Conservation (phyloP, 495 filamentous ascomycete species). For the Thermochaetoides thermophila region DNA sequence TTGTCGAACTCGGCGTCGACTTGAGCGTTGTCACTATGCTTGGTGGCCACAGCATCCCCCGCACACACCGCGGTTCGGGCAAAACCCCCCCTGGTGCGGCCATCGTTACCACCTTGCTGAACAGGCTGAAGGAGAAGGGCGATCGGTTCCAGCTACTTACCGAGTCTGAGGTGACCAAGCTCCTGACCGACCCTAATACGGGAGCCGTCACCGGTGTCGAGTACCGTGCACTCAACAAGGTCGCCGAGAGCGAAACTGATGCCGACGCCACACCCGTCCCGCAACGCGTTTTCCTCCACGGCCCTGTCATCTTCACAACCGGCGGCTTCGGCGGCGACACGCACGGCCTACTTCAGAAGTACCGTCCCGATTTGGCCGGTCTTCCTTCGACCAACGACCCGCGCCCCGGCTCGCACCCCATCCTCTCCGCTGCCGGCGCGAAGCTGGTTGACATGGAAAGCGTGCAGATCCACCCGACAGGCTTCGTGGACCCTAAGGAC, state of each 20-base stretch:
- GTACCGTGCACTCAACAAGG: too few relatives aligned
- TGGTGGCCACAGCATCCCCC: constrained; percentile 35
- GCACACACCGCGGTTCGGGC: constrained; percentile 40
- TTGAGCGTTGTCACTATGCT: constrained; percentile 38
- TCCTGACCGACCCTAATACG: constrained; percentile 16
- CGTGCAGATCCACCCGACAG: constrained; percentile 52
- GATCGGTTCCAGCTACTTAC: constrained; percentile 31
- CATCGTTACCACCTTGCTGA: constrained; percentile 36
- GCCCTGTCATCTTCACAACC: constrained; percentile 40
- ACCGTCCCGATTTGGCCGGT: constrained; percentile 40
- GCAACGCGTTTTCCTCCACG: constrained; percentile 17
- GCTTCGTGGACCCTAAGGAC: constrained; percentile 50
- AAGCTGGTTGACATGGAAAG: constrained; percentile 41
- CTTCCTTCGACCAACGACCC: constrained; percentile 47
- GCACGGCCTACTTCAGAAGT: constrained; percentile 33
- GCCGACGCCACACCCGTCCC: neutral
- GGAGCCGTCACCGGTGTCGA: constrained; percentile 21
- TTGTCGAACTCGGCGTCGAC: constrained; percentile 38
- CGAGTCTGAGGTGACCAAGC: constrained; percentile 27
- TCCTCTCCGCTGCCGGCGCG: constrained; percentile 34
- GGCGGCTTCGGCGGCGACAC: constrained; percentile 47
- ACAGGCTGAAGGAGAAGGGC: constrained; percentile 23
- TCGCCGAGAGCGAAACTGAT: neutral
- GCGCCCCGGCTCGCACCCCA: constrained; percentile 30
- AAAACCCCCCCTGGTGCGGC: constrained; percentile 37